A percentile compares a stretch with the other conserved stretches of the same genome.
Conservation (phyloP, 2,329 filamentous ascomycete species). For the Knufia fluminis region DNA sequence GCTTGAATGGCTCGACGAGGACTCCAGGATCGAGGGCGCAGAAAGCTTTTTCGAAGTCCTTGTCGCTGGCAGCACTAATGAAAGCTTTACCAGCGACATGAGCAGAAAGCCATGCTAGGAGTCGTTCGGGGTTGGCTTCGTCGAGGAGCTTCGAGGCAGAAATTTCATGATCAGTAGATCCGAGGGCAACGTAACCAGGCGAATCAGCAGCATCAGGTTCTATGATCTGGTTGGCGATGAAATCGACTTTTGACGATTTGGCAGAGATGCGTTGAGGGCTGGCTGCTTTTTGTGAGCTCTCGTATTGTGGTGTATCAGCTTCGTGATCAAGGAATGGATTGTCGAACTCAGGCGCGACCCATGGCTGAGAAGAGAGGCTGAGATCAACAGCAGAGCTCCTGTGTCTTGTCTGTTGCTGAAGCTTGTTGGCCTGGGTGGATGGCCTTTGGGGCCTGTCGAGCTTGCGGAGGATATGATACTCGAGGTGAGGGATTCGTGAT, state of each 20-base stretch:
- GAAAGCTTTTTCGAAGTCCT: slow-evolving; percentile 37
- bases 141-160: slow-evolving; percentile 25
- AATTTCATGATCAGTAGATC: neutral
- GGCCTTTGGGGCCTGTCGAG: neutral
- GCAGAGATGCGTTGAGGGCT: neutral
- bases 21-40: slow-evolving; percentile 51
- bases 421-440: too few relatives aligned
- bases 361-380: neutral
- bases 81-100: slow-evolving; percentile 24
- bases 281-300: neutral
- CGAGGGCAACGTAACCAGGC: neutral
- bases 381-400: neutral
- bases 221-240: neutral
- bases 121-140: slow-evolving; percentile 32
- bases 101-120: slow-evolving; percentile 30
- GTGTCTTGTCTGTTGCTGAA: neutral
- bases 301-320: neutral
- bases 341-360: neutral
- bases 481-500: slow-evolving; percentile 6
- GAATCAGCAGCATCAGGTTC: neutral
- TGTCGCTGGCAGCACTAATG: slow-evolving; percentile 15
- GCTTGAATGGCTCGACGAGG: slow-evolving; percentile 39
- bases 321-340: neutral
- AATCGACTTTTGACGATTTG: neutral
- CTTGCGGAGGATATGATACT: slow-evolving; percentile 7